Evolutionary conservation across 305 asterid species (phyloP).

Genomic region (Solanum hybrid): DNA sequence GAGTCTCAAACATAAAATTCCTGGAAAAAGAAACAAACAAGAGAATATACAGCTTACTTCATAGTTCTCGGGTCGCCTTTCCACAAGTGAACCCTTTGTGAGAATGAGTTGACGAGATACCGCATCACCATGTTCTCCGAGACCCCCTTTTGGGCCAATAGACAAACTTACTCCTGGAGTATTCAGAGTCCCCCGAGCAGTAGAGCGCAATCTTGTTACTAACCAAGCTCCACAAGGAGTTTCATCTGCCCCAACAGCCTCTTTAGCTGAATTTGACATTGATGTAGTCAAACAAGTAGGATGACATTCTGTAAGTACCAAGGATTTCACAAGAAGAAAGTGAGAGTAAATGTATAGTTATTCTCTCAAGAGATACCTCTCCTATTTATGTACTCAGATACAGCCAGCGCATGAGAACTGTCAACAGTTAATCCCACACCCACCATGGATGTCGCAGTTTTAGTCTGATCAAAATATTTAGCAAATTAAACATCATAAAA

Average conservation of each 20-base stretch:
- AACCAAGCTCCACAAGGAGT: conserved; percentile 96
- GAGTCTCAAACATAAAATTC: neutral
- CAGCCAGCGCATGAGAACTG: conserved; percentile 61
- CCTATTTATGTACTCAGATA: conserved; percentile 63
- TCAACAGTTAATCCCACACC: conserved; percentile 78
- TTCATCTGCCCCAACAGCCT: conserved; percentile 96
- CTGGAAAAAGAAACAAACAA: neutral
- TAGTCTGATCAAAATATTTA: conserved; percentile 53
- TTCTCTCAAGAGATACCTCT: conserved; percentile 56
- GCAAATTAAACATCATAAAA: conserved; percentile 16
- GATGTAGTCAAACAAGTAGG: conserved; percentile 11
- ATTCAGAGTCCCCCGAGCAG: conserved; percentile 87
- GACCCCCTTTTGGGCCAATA: conserved; percentile 95
- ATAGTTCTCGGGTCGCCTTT: conserved; percentile 96
- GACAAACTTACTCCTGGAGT: conserved; percentile 67
- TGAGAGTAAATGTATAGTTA: conserved; percentile 1
- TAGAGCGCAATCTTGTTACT: conserved; percentile 90
- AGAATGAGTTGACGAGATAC: conserved; percentile 94
- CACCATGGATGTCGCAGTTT: conserved; percentile 80
- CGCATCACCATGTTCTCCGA: conserved; percentile 92
- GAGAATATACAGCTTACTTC: conserved; percentile 54
- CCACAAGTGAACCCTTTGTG: conserved; percentile 85
- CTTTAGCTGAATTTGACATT: conserved; percentile 57
- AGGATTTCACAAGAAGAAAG: conserved; percentile 1
- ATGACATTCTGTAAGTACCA: neutral